Percentiles rank a stretch among this genome's conserved stretches.
Evolutionary conservation across 2,329 filamentous ascomycete species (phyloP).

Genomic region (Fusarium redolens): DNA sequence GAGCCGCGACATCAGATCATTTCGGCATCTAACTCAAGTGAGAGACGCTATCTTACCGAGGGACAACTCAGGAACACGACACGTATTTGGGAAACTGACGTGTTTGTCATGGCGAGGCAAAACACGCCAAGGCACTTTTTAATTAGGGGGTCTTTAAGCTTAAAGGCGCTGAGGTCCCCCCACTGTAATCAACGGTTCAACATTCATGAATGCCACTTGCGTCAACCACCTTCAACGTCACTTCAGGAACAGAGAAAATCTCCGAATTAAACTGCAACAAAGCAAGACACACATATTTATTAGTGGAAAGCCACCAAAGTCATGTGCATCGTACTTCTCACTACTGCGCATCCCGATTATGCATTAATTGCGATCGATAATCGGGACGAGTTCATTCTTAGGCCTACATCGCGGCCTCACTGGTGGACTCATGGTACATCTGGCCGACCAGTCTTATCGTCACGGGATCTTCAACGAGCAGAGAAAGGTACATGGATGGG

Average conservation of each 20-base stretch:
- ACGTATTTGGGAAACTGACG: slow-evolving; percentile 15
- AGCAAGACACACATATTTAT: background rate
- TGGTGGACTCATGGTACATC: slow-evolving; percentile 67
- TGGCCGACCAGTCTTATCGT: slow-evolving; percentile 63
- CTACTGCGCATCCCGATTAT: slow-evolving; percentile 80
- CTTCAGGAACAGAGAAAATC: background rate
- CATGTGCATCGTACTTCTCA: slow-evolving; percentile 84
- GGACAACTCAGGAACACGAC: slow-evolving; percentile 21
- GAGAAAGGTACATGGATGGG: slow-evolving; percentile 76
- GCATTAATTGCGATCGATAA: slow-evolving; percentile 82
- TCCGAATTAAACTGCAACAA: background rate
- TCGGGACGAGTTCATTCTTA: slow-evolving; percentile 77
- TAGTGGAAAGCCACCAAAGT: slow-evolving; percentile 1
- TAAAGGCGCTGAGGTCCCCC: slow-evolving; percentile 33
- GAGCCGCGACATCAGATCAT: slow-evolving; percentile 32
- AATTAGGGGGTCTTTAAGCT: slow-evolving; percentile 28
- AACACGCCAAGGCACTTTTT: slow-evolving; percentile 3
- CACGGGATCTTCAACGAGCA: slow-evolving; percentile 69
- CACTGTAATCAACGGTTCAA: slow-evolving; percentile 1
- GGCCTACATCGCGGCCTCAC: slow-evolving; percentile 71
- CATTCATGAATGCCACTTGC: slow-evolving; percentile 18
- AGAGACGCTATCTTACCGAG: slow-evolving; percentile 34
- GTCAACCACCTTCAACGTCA: slow-evolving; percentile 21
- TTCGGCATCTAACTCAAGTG: background rate
- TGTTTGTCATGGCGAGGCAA: slow-evolving; percentile 8